These are phyloP conservation scores for Ephemerocybe angulata DNA, from an alignment of 768 basidiomycete genomes.

Conservation along the genomic window DNA sequence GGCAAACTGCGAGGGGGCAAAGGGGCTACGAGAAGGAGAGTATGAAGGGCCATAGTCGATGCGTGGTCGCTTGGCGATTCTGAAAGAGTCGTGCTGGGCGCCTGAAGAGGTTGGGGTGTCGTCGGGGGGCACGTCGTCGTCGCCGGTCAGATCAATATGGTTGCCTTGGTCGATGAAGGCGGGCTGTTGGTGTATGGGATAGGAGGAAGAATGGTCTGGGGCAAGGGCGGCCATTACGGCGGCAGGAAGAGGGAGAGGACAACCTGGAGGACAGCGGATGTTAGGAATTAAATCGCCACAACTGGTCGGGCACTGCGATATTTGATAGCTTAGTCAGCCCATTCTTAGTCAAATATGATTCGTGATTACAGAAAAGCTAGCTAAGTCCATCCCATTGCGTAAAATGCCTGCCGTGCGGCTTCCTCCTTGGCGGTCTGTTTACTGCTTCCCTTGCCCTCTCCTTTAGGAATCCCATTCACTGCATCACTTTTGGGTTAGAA, in stretches of 20 bases:
- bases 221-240: conserved; percentile 21
- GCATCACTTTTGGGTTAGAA: conserved; percentile 11
- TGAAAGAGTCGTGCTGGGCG: conserved; percentile 25
- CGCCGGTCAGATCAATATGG: conserved; percentile 69
- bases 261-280: conserved; percentile 10
- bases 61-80: conserved; percentile 42
- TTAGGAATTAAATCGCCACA: conserved; percentile 1
- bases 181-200: conserved; percentile 17
- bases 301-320: not conserved
- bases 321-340: not conserved
- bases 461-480: conserved; percentile 73
- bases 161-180: conserved; percentile 40
- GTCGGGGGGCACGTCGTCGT: conserved; percentile 56
- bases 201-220: conserved; percentile 26
- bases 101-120: conserved; percentile 13
- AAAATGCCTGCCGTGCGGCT: conserved; percentile 67
- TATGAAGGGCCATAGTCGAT: conserved; percentile 26
- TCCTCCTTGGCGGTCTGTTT: conserved; percentile 80
- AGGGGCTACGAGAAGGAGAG: not conserved
- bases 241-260: conserved; percentile 15
- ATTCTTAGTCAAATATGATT: not conserved
- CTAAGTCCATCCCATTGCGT: conserved; percentile 71
- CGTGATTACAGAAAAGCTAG: not conserved
- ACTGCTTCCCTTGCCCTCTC: conserved; percentile 58
- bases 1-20: not conserved